Conservation (phyloP, 441 rosid genomes). For the Adansonia madagascariensis region DNA sequence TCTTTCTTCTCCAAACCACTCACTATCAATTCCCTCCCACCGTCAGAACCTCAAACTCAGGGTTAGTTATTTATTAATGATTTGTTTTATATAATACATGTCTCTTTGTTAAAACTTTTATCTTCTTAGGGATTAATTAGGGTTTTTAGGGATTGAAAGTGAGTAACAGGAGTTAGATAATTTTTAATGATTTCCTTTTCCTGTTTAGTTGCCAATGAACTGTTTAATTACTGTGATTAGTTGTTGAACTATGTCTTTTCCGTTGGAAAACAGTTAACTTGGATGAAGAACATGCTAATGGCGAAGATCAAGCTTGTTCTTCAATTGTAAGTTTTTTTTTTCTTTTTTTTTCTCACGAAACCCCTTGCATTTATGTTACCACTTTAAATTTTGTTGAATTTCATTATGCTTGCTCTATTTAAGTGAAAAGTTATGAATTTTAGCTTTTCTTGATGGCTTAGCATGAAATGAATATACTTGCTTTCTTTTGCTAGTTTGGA, state of each 20-base stretch:
- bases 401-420: neutral
- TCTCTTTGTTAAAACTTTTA: constrained; percentile 2
- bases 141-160: constrained; percentile 19
- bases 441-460: neutral
- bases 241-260: neutral
- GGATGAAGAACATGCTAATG: constrained; percentile 32
- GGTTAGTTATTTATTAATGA: constrained; percentile 40
- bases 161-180: neutral
- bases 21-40: constrained; percentile 42
- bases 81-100: too few relatives aligned
- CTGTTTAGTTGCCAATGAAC: neutral
- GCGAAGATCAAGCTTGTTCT: constrained; percentile 29
- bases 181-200: too few relatives aligned
- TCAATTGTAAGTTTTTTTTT: constrained; percentile 42
- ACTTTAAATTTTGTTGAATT: neutral
- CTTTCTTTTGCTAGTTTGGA: constrained; percentile 27
- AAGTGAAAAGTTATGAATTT: neutral
- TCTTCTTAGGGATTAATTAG: constrained; percentile 14
- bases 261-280: constrained; percentile 36
- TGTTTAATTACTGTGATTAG: neutral
- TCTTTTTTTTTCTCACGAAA: too few relatives aligned
- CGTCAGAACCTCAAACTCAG: constrained; percentile 36
- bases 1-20: constrained; percentile 56
- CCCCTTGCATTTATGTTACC: too few relatives aligned
- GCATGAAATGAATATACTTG: neutral